A percentile compares a stretch with the other conserved stretches of the same genome.
Evolutionary conservation across 2,329 filamentous ascomycete genomes (phyloP).

Genomic region (Diaporthe sp.): DNA sequence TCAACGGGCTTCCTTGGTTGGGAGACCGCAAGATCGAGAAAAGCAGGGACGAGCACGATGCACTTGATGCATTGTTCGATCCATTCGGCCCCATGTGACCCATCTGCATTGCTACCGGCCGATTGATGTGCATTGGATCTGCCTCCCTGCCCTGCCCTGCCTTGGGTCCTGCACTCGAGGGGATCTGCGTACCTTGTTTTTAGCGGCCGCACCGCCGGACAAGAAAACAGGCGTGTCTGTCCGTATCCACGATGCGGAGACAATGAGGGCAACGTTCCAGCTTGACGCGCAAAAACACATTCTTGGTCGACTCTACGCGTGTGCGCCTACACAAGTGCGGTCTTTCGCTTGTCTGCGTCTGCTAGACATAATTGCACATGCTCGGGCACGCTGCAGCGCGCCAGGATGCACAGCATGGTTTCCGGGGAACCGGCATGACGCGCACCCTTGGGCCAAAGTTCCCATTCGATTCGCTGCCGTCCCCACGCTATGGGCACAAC

Average conservation of each 20-base stretch:
- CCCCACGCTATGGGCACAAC: slow-evolving; percentile 7
- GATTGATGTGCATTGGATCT: slow-evolving; percentile 31
- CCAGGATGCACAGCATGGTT: slow-evolving; percentile 25
- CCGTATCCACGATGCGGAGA: background rate
- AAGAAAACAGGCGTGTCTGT: background rate
- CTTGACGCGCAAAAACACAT: background rate
- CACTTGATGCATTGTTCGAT: slow-evolving; percentile 25
- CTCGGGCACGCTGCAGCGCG: slow-evolving; percentile 7
- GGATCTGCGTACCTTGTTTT: slow-evolving; percentile 33
- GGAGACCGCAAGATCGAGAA: slow-evolving; percentile 4
- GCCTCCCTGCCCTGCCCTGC: slow-evolving; percentile 23
- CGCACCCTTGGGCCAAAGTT: slow-evolving; percentile 12
- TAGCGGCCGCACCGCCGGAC: slow-evolving; percentile 17
- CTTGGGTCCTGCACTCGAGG: slow-evolving; percentile 8
- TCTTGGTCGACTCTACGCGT: background rate
- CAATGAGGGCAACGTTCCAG: background rate
- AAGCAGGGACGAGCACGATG: slow-evolving; percentile 22
- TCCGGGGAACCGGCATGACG: slow-evolving; percentile 29
- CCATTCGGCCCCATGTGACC: slow-evolving; percentile 7
- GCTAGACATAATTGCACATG: background rate
- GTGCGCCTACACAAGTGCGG: background rate
- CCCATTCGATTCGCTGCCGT: slow-evolving; percentile 22
- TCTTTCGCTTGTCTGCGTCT: background rate
- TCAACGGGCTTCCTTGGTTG: slow-evolving; percentile 19
- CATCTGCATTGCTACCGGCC: slow-evolving; percentile 32